Base-by-base conservation (phyloP, 441 rosid species). In the Arabidopsis hybrid region DNA sequence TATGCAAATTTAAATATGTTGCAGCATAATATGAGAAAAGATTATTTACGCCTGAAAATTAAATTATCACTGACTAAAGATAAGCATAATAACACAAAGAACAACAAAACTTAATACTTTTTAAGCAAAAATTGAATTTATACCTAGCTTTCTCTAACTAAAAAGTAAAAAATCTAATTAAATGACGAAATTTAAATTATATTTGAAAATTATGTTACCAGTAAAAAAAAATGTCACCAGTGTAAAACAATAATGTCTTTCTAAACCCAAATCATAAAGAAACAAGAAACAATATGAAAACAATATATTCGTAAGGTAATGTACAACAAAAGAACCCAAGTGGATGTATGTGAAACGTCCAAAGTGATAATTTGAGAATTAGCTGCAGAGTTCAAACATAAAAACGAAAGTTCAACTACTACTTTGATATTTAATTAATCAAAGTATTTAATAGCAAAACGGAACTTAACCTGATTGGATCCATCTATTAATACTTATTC, bases 371-470 rank as follows among this genome's bases (percentile, higher is more conserved):
- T 35, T 11, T 56, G 35, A 73, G 65, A 43, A 65, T 73, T n/a
- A 47, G 71, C 77, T 73, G 58, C 34, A 5, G 77, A 46, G 51
- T 57, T 57, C 71, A 65, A 57, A 36, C 59, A 38, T 49, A 60
- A 58, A 74, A 74, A 74, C n/a, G 78, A 40, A 36, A 21, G 35
- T 56, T 13, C 38, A 65, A 47, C 66, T 14, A 49, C 67, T 16
- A 36, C 4, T 57, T 66, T 53, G 26, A 53, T 18, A 7, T 29
- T 65, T 17, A 17, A 26, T 0, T 72, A 49, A 14, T 36, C 46
- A 32, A 52, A 51, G 55, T 64, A 55, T 4, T 36, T 61, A 10
- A n/a, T 46, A 40, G 50, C 60, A 35, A 56, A 53, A 73, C 42
- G 58, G 40, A 45, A 73, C 59, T 43, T 63, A 43, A n/a, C 26